Evolutionary conservation across 1,139 yeast genomes (phyloP).

Genomic region (Candida smagusa): DNA sequence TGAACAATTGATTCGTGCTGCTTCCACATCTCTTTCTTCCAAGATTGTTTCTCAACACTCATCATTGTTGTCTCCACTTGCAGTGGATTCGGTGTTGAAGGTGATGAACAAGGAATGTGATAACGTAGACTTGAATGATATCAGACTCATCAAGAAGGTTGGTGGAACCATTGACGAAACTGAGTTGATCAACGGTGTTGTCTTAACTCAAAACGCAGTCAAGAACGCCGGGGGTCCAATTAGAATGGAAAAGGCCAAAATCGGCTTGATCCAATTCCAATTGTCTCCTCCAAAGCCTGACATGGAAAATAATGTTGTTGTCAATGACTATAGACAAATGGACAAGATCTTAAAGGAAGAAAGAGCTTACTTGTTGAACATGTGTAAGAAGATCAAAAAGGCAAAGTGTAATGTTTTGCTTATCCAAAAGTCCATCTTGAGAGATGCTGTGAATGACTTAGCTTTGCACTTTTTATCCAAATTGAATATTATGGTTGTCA

Average conservation of each 20-base stretch:
- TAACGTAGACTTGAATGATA: slow-evolving; percentile 84
- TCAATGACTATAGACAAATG: slow-evolving; percentile 98
- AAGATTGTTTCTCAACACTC: slow-evolving; percentile 95
- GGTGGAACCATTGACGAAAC: slow-evolving; percentile 99
- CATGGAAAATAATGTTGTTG: slow-evolving; percentile 96
- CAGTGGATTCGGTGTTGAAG: slow-evolving; percentile 88
- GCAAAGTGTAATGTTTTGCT: slow-evolving; percentile 93
- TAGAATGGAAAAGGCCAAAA: slow-evolving; percentile 88
- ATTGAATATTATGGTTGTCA: slow-evolving; percentile 88
- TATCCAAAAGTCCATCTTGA: slow-evolving; percentile 88
- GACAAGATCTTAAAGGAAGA: slow-evolving; percentile 97
- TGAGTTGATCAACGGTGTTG: slow-evolving; percentile 88
- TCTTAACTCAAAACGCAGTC: slow-evolving; percentile 83
- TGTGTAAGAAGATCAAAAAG: slow-evolving; percentile 94
- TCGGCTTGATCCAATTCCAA: slow-evolving; percentile 93
- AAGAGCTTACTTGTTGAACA: slow-evolving; percentile 88
- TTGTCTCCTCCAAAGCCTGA: slow-evolving; percentile 99
- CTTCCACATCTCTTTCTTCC: slow-evolving; percentile 88
- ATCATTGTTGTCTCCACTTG: slow-evolving; percentile 80
- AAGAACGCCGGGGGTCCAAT: slow-evolving; percentile 96
- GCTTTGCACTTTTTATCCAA: slow-evolving; percentile 93
- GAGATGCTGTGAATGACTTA: slow-evolving; percentile 97
- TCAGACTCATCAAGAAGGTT: slow-evolving; percentile 84
- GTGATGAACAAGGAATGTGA: slow-evolving; percentile 57
- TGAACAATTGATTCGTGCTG: slow-evolving; percentile 84